These are phyloP conservation scores for Aspergillus glaucus DNA, from an alignment of 2,329 filamentous ascomycete species.

Conservation along the genomic window DNA sequence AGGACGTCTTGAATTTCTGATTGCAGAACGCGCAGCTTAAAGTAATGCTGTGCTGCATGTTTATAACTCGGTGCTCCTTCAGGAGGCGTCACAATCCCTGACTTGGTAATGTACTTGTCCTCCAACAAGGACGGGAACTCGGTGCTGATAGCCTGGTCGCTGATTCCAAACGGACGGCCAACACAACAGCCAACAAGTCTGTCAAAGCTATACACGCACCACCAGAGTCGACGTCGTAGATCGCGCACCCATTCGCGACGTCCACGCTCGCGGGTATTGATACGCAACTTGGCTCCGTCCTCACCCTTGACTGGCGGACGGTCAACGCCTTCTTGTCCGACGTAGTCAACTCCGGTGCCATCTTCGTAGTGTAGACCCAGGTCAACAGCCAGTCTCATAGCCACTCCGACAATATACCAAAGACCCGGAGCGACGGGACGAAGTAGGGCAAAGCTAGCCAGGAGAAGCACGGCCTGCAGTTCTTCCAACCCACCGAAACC, in stretches of 20 bases:
- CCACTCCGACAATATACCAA: constrained; percentile 96
- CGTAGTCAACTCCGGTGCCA: constrained; percentile 58
- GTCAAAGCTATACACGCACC: constrained; percentile 94
- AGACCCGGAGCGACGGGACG: constrained; percentile 86
- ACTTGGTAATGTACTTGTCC: constrained; percentile 77
- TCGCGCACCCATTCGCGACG: constrained; percentile 80
- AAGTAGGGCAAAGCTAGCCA: constrained; percentile 86
- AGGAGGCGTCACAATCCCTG: constrained; percentile 60
- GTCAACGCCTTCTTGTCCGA: constrained; percentile 29
- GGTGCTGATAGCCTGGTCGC: constrained; percentile 93
- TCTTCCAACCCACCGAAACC: constrained; percentile 84
- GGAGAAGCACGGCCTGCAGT: constrained; percentile 81
- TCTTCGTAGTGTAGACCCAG: constrained; percentile 91
- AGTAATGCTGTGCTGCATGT: constrained; percentile 84
- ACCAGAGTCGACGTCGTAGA: constrained; percentile 81
- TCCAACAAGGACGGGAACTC: constrained; percentile 87
- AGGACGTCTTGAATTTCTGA: constrained; percentile 93
- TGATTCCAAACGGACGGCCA: constrained; percentile 85
- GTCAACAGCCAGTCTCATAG: constrained; percentile 82
- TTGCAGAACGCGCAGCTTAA: constrained; percentile 78
- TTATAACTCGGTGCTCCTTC: constrained; percentile 76
- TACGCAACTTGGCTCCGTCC: constrained; percentile 26
- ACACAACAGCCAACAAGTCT: constrained; percentile 93
- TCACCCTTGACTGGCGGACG: constrained; percentile 10
- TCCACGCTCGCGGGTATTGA: constrained; percentile 54